phyloP scores from a whole-genome alignment of 495 filamentous ascomycete genomes.

The Ascodesmis nigricans region DNA sequence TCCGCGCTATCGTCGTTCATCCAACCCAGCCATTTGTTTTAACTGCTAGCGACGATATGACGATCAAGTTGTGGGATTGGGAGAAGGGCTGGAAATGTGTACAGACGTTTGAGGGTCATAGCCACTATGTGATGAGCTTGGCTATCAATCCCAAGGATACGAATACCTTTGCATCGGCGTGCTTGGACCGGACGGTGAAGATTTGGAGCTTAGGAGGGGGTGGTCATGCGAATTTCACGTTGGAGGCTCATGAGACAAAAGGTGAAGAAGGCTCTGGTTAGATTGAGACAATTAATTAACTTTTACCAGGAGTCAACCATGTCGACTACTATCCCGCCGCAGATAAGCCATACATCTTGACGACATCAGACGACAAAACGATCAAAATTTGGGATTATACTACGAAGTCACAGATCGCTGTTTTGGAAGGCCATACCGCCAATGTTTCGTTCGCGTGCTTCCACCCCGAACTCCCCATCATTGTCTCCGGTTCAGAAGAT shows the following conservation, averaged over 20 bases:
- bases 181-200: constrained; percentile 90
- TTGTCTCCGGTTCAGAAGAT: constrained; percentile 97
- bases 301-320: constrained; percentile 45
- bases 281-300: constrained; percentile 5
- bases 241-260: constrained; percentile 95
- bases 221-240: constrained; percentile 70
- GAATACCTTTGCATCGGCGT: constrained; percentile 92
- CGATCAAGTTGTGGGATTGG: constrained; percentile 99
- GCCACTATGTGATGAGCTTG: constrained; percentile 96
- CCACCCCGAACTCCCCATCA: constrained; percentile 88
- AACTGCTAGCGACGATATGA: constrained; percentile 98
- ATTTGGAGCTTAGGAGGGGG: constrained; percentile 89
- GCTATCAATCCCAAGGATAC: constrained; percentile 99
- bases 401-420: constrained; percentile 89
- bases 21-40: constrained; percentile 89
- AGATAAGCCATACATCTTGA: constrained; percentile 91
- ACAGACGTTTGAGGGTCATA: constrained; percentile 94
- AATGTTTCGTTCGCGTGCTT: constrained; percentile 99
- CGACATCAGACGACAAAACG: constrained; percentile 83
- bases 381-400: constrained; percentile 99
- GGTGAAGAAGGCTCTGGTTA: too few species aligned
- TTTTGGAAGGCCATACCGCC: constrained; percentile 87
- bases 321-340: constrained; percentile 94
- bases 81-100: constrained; percentile 96
- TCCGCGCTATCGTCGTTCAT: constrained; percentile 92